Conservation (phyloP, 192 early-diverging fungal genomes). For the Mortierella claussenii region DNA sequence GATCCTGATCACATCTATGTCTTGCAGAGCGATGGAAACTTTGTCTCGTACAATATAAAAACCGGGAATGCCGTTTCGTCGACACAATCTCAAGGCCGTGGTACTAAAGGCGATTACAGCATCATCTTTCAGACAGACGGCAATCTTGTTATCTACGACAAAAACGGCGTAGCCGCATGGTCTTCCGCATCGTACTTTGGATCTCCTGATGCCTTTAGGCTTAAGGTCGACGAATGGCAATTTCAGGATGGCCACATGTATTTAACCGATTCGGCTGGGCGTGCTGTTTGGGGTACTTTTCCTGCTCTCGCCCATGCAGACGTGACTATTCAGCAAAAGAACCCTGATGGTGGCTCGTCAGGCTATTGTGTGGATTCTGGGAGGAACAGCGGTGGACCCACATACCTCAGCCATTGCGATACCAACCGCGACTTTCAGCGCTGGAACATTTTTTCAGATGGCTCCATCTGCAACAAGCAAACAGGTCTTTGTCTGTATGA, state of each 20-base stretch:
- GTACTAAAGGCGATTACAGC: slow-evolving; percentile 16
- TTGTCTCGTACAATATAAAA: slow-evolving; percentile 15
- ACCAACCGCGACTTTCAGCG: neutral
- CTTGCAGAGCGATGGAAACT: slow-evolving; percentile 28
- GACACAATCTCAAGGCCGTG: slow-evolving; percentile 10
- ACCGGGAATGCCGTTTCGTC: slow-evolving; percentile 4
- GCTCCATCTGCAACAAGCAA: slow-evolving; percentile 3
- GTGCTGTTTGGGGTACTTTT: neutral
- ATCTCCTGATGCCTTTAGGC: too few species aligned
- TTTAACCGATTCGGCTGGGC: neutral
- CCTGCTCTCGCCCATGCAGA: neutral
- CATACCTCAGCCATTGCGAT: neutral
- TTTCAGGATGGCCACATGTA: neutral
- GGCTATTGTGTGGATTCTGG: slow-evolving; percentile 12
- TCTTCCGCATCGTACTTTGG: neutral
- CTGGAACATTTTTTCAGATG: slow-evolving; percentile 8
- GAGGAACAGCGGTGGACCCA: neutral
- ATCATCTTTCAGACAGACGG: slow-evolving; percentile 18
- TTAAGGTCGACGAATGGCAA: too few species aligned
- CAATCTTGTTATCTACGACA: slow-evolving; percentile 30
- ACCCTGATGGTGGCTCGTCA: too few species aligned
- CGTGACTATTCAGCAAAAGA: slow-evolving; percentile 1
- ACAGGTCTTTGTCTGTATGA: too few species aligned
- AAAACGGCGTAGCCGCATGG: slow-evolving; percentile 1
- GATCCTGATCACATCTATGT: slow-evolving; percentile 15